Conservation (phyloP, 106 monocot species). For the Hemerocallis citrina region DNA sequence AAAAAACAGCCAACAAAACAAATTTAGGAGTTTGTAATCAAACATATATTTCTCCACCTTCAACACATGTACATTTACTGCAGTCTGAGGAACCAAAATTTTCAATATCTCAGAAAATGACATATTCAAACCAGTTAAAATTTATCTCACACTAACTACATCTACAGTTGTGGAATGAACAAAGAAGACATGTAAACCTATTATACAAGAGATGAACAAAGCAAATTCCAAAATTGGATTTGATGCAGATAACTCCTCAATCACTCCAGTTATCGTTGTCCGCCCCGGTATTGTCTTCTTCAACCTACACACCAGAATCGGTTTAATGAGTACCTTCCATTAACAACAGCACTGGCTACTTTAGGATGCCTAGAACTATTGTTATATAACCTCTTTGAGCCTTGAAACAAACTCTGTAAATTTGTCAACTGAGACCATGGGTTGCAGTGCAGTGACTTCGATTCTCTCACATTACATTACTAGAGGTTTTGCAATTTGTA, state of each 20-base stretch:
- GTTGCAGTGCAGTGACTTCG: too few species aligned
- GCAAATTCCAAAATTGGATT: neutral
- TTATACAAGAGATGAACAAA: neutral
- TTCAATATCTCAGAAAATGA: too few species aligned
- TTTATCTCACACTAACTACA: too few species aligned
- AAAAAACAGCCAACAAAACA: too few species aligned
- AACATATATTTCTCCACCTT: too few species aligned
- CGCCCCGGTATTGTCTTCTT: slow-evolving; percentile 4
- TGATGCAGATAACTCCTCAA: neutral
- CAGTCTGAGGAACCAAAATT: too few species aligned
- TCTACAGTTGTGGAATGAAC: neutral
- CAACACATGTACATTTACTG: too few species aligned
- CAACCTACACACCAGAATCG: slow-evolving; percentile 16
- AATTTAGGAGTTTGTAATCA: too few species aligned
- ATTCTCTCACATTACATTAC: too few species aligned
- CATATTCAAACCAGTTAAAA: too few species aligned
- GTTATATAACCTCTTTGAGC: neutral
- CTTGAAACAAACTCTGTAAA: neutral
- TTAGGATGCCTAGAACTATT: too few species aligned
- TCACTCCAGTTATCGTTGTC: slow-evolving; percentile 57
- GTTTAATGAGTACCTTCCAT: neutral
- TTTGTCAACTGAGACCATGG: neutral
- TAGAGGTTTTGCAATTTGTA: neutral
- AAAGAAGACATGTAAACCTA: neutral
- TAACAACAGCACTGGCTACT: too few species aligned